These are phyloP conservation scores for Nannochloropsis salina DNA, from an alignment of 108 stramenopile genomes.

Conservation along the genomic window DNA sequence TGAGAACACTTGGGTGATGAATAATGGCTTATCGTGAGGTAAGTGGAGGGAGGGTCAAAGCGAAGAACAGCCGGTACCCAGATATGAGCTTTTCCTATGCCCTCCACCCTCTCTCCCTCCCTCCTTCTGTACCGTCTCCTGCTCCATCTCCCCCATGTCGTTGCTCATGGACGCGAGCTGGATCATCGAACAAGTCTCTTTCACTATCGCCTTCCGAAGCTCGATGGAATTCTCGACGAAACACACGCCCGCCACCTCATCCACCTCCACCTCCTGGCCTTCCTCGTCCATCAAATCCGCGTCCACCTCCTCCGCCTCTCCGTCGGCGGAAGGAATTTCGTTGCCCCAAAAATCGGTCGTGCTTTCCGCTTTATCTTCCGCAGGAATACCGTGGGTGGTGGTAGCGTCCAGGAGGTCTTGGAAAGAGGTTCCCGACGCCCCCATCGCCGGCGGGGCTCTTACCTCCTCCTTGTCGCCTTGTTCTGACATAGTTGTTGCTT, in stretches of 20 bases:
- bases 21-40: too few relatives aligned
- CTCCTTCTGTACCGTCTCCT: background rate
- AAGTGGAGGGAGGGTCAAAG: too few relatives aligned
- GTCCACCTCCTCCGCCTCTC: background rate
- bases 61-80: too few relatives aligned
- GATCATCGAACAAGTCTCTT: background rate
- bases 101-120: background rate
- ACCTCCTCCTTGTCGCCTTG: too few relatives aligned
- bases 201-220: background rate
- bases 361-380: background rate
- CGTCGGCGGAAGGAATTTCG: background rate
- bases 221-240: background rate
- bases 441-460: background rate
- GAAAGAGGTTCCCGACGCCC: background rate
- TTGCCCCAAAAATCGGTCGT: slow-evolving; percentile 12
- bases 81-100: background rate
- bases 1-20: too few relatives aligned
- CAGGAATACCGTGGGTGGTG: background rate
- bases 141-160: background rate
- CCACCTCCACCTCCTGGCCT: background rate
- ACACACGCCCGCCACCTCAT: background rate
- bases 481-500: too few relatives aligned
- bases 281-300: background rate
- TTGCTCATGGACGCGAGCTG: background rate
- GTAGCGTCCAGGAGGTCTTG: background rate